A percentile compares a stretch with the other conserved stretches of the same genome.
phyloP scores from a whole-genome alignment of 208 protist genomes.

The Zelonia costaricensis region DNA sequence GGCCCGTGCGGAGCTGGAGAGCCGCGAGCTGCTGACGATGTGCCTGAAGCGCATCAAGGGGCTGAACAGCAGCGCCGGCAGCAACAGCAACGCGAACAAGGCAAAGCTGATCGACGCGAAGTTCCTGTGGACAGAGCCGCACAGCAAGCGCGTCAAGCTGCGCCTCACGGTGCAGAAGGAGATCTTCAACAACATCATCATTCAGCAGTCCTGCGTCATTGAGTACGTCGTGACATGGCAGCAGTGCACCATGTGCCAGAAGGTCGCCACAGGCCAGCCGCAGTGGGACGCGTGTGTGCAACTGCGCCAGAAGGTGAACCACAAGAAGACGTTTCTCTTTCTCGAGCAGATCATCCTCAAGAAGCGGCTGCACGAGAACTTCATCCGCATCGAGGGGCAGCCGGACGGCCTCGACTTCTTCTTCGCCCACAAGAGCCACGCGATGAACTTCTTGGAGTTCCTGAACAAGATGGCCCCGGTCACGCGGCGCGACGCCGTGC shows the following conservation, averaged over 20 bases:
- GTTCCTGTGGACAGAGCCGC: conserved; percentile 99
- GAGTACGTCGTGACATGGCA: conserved; percentile 97
- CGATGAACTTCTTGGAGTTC: conserved; percentile 97
- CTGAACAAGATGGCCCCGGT: conserved; percentile 91
- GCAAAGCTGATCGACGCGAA: conserved; percentile 98
- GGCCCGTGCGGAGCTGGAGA: conserved; percentile 96
- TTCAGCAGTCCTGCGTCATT: conserved; percentile 98
- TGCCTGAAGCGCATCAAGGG: conserved; percentile 98
- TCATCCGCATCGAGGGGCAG: conserved; percentile 95
- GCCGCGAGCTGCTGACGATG: conserved; percentile 97
- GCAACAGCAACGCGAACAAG: conserved; percentile 95
- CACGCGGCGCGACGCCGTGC: conserved; percentile 92
- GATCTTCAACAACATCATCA: conserved; percentile 93
- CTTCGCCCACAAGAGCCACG: conserved; percentile 96
- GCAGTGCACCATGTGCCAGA: conserved; percentile 97
- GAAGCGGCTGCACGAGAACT: conserved; percentile 95
- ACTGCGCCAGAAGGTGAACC: conserved; percentile 98
- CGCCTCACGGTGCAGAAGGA: conserved; percentile 99
- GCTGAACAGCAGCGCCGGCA: conserved; percentile 82
- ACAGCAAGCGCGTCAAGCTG: conserved; percentile 98
- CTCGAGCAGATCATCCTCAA: conserved; percentile 99
- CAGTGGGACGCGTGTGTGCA: conserved; percentile 98
- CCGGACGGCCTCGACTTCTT: conserved; percentile 99
- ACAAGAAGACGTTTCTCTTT: conserved; percentile 99
- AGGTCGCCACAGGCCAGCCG: conserved; percentile 95